Evolutionary conservation across 352 stramenopile genomes (phyloP), one percentile per base, ranked within the genome.

Genomic region (Phytopythium oedochilum): DNA sequence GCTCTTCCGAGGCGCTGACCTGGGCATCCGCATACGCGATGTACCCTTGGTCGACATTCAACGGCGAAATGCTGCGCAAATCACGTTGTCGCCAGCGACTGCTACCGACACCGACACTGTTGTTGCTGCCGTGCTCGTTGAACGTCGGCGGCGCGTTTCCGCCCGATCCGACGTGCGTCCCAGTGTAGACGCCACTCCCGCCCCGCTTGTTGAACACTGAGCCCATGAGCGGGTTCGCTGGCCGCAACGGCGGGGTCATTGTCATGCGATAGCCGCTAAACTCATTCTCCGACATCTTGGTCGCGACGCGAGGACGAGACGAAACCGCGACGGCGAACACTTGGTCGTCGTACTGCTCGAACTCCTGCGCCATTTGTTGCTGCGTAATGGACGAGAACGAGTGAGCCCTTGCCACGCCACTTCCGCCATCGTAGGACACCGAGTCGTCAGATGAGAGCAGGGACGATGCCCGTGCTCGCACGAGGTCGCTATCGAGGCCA

Each of bases 261-360:
- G 60, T 59, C 49, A 81, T 54, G 18, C 74, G 66, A 29, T 76
- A 61, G 34, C 49, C 25, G 58, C 52, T 73, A 34, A 67, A 63
- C 25, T 75, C 71, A 34, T 72, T 71, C 42, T 75, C 78, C 1
- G 56, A 80, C 36, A 63, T 81, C 36, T 74, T 84, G 20, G 64
- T 61, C 3, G 42, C 39, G 9, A 69, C 46, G 56, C 55, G 64
- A 25, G 49, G 57, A 49, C 48, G 53, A 49, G 10, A 31, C 26
- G 39, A 61, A 43, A 36, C 35, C 18, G 55, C 28, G 43, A 88
- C 73, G 3, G 64, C 66, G 67, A 92, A 92, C 10, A 86, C 82
- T 57, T 77, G 61, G 38, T 92, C 82, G 31, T 92, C 82, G 60
- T 92, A 92, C 42, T 55, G 68, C 34, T 89, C 82, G 40, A 78